phyloP scores from a whole-genome alignment of 768 basidiomycete genomes.

The Pisolithus orientalis region DNA sequence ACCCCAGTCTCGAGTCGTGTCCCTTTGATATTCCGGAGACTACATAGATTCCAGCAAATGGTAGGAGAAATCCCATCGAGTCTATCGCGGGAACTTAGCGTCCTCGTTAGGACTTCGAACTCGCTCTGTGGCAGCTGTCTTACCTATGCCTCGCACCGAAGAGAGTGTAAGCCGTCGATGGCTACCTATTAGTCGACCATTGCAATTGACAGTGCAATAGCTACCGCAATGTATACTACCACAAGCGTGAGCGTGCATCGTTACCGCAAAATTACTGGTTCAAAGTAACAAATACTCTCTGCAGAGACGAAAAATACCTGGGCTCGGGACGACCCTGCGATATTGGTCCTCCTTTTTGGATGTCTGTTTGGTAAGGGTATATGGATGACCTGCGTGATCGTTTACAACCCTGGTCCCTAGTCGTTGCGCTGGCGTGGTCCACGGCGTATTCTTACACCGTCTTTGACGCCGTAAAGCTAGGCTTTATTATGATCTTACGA shows the following conservation, averaged over 20 bases:
- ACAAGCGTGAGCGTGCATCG: slow-evolving; percentile 66
- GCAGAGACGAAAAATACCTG: slow-evolving; percentile 97
- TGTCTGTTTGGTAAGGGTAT: slow-evolving; percentile 58
- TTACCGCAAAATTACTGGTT: background rate
- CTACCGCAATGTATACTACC: slow-evolving; percentile 96
- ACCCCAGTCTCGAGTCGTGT: slow-evolving; percentile 42
- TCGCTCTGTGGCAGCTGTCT: slow-evolving; percentile 93
- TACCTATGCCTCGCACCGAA: slow-evolving; percentile 90
- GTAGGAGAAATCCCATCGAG: slow-evolving; percentile 32
- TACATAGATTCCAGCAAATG: slow-evolving; percentile 86
- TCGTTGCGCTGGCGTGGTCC: slow-evolving; percentile 80
- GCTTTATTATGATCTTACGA: slow-evolving; percentile 77
- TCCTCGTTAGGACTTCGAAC: slow-evolving; percentile 78
- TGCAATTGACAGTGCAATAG: slow-evolving; percentile 32
- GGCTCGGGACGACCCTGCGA: slow-evolving; percentile 97
- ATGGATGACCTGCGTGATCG: background rate
- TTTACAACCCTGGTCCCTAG: slow-evolving; percentile 33
- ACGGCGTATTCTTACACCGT: slow-evolving; percentile 67
- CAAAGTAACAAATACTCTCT: background rate
- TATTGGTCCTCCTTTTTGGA: slow-evolving; percentile 77
- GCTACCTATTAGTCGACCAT: background rate
- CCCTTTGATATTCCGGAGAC: slow-evolving; percentile 72
- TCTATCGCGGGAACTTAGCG: background rate
- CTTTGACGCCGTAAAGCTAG: slow-evolving; percentile 53
- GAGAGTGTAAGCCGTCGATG: slow-evolving; percentile 62